phyloP scores from a whole-genome alignment of 768 basidiomycete species.

The Leccinum boreale region DNA sequence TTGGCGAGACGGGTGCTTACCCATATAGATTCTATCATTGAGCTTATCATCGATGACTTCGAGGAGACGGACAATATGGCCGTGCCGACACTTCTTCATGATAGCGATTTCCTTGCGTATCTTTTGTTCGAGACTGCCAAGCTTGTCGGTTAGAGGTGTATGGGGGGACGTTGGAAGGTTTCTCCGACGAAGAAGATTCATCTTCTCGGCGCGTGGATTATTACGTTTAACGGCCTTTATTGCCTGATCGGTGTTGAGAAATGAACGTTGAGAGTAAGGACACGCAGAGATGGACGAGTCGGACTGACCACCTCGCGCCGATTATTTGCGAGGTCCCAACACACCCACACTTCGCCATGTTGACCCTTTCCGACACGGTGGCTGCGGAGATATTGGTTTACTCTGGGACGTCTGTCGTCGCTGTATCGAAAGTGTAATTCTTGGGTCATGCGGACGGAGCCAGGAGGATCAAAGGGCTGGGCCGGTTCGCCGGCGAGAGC shows the following conservation, averaged over 20 bases:
- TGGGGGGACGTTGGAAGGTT: constrained; percentile 43
- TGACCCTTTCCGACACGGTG: constrained; percentile 81
- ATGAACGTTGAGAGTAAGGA: constrained; percentile 7
- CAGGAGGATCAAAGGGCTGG: constrained; percentile 38
- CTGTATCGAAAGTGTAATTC: constrained; percentile 40
- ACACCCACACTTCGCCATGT: constrained; percentile 86
- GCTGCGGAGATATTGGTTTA: constrained; percentile 86
- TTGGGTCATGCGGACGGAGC: constrained; percentile 49
- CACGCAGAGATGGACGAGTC: constrained; percentile 6
- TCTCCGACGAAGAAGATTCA: constrained; percentile 50
- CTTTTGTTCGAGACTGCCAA: constrained; percentile 74
- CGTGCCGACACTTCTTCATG: constrained; percentile 95
- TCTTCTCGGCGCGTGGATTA: constrained; percentile 66
- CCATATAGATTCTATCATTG: constrained; percentile 88
- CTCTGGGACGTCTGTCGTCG: constrained; percentile 43
- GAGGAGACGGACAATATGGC: constrained; percentile 82
- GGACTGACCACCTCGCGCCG: constrained; percentile 47
- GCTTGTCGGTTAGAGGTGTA: constrained; percentile 60
- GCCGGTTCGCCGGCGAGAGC: constrained; percentile 36
- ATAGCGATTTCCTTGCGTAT: constrained; percentile 95
- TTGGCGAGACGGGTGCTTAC: constrained; percentile 47
- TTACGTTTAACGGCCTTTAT: constrained; percentile 76
- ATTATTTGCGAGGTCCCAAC: constrained; percentile 47
- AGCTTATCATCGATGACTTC: constrained; percentile 95
- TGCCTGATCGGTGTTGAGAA: constrained; percentile 45